Conservation (phyloP, 176 grass and related monocot species). For the Aegilops umbellulata region DNA sequence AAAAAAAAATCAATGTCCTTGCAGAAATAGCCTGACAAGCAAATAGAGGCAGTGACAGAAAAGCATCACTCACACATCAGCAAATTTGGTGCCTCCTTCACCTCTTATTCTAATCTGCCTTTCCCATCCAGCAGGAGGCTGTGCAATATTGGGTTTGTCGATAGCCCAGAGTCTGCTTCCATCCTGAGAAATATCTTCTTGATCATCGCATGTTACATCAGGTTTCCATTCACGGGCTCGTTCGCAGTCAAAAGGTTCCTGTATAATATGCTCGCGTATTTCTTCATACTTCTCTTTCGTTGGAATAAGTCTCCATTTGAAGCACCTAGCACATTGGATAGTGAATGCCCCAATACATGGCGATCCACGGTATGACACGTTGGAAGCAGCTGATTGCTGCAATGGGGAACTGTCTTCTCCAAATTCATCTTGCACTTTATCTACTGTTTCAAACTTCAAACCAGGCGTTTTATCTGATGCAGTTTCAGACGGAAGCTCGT, state of each 20-base stretch:
- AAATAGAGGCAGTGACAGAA: constrained; percentile 11
- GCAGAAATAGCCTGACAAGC: constrained; percentile 20
- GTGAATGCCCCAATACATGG: constrained; percentile 95
- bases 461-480: constrained; percentile 33
- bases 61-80: constrained; percentile 75
- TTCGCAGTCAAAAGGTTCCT: constrained; percentile 80
- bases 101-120: constrained; percentile 92
- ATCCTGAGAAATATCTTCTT: constrained; percentile 95
- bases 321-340: constrained; percentile 87
- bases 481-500: constrained; percentile 38
- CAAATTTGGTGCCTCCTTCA: constrained; percentile 94
- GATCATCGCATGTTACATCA: constrained; percentile 63
- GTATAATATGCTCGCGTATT: constrained; percentile 78
- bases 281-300: constrained; percentile 94
- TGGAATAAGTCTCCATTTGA: constrained; percentile 98
- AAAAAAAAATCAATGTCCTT: background rate
- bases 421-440: constrained; percentile 44
- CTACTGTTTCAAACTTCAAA: constrained; percentile 34
- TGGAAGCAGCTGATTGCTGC: constrained; percentile 28
- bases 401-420: constrained; percentile 39
- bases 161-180: constrained; percentile 97
- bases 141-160: constrained; percentile 91
- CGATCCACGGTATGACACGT: constrained; percentile 30
- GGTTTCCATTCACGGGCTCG: constrained; percentile 78
- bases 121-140: constrained; percentile 88